Evolutionary conservation across 1,284 basidiomycete species (phyloP), one percentile per base, ranked within the genome.

Genomic region (Cutaneotrichosporon cutaneum): DNA sequence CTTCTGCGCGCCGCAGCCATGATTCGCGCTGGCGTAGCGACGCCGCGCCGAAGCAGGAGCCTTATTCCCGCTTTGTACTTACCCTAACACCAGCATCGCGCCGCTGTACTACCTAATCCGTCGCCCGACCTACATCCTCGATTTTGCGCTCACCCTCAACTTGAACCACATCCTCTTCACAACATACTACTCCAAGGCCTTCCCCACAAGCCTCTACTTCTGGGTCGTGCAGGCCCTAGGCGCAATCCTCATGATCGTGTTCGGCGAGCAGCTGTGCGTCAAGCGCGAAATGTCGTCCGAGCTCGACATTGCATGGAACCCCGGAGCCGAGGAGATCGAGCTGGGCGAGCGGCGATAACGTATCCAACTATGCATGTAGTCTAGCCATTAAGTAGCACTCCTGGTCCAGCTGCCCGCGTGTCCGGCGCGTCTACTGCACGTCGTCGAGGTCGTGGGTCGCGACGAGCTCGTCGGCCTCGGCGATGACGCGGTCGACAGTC

Each of bases 81-180:
- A 5, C 6, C 35, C 58, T 59, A n/a, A 52, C 62, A 62, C 36
- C 73, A 97, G 94, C 80, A 88, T 95, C 62, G 88, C 88, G 69
- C 92, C 89, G 68, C 82, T 99, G 3, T 97, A 92, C 78, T 84
- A 85, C 68, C 83, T 99, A 68, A 84, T 99, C 75, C 87, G 93
- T 45, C 84, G 92, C 39, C 95, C 96, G 48, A 91, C 94, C 6
- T 85, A 96, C 71, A 90, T 99, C 72, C 87, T 99, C 68, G 95
- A 99, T 81, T 97, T 97, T 80, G 84, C 90, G 9, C 77, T 95
- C 60, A 98, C 96, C 0, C 86, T 98, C 57, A 82, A 90, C 58
- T 88, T 96, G 82, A 88, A 90, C 73, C 94, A 99, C 79, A 81
- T 96, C 55, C 87, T 97, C 58, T 81, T 97, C 59, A 94, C 94